phyloP scores from a whole-genome alignment of 108 stramenopile genomes.

The Nitzschia inconspicua region DNA sequence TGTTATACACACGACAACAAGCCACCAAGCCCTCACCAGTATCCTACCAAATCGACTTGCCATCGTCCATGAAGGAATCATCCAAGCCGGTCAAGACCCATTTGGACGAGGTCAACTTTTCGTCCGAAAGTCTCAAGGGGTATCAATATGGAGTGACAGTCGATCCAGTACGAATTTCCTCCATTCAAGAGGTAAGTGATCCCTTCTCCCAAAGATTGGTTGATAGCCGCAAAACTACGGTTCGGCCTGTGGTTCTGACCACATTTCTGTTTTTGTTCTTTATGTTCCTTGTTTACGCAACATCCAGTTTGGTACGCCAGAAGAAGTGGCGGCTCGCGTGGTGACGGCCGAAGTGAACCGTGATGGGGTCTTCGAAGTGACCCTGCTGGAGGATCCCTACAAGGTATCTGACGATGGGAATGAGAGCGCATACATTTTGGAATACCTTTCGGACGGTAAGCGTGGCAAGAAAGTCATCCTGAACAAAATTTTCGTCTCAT shows the following conservation, averaged over 20 bases:
- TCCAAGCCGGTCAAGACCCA: conserved; percentile 78
- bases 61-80: conserved; percentile 19
- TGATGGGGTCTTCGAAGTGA: conserved; percentile 82
- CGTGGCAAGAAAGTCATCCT: conserved; percentile 68
- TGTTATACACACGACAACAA: neutral
- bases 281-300: neutral
- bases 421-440: conserved; percentile 52
- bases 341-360: conserved; percentile 83
- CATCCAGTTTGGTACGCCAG: conserved; percentile 72
- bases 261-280: neutral
- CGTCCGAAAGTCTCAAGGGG: conserved; percentile 20
- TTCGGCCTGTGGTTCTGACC: neutral
- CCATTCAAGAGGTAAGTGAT: conserved; percentile 36
- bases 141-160: conserved; percentile 77
- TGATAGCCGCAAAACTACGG: neutral
- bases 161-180: conserved; percentile 73
- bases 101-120: conserved; percentile 77
- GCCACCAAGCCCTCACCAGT: conserved; percentile 1
- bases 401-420: conserved; percentile 24
- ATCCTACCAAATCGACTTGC: conserved; percentile 13
- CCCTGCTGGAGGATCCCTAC: conserved; percentile 64
- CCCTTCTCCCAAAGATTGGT: neutral
- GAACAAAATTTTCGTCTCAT: conserved; percentile 56
- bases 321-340: conserved; percentile 78
- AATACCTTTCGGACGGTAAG: conserved; percentile 68